These are phyloP conservation scores for Calophaca sinica DNA, from an alignment of 306 rosid genomes.

Conservation along the genomic window DNA sequence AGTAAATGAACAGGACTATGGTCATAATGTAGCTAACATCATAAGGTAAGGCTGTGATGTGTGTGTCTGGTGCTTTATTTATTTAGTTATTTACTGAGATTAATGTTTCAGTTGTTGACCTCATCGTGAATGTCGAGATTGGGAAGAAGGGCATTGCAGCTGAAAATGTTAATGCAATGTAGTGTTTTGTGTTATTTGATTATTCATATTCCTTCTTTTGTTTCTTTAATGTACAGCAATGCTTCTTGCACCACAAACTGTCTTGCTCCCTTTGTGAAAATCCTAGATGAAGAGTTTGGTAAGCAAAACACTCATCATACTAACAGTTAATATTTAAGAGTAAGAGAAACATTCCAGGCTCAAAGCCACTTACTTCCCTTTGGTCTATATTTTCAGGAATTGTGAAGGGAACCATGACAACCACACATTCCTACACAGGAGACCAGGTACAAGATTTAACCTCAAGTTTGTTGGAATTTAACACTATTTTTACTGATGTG, in stretches of 20 bases:
- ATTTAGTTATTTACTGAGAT: neutral
- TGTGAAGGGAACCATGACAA: conserved; percentile 99
- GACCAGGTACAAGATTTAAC: conserved; percentile 71
- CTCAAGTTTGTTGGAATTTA: conserved; percentile 1
- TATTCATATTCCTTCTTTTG: conserved; percentile 16
- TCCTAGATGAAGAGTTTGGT: conserved; percentile 94
- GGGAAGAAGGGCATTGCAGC: neutral
- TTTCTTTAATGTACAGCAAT: conserved; percentile 64
- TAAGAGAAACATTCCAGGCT: conserved; percentile 2
- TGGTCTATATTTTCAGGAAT: conserved; percentile 65
- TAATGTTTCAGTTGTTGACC: neutral
- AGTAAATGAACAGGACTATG: conserved; percentile 84
- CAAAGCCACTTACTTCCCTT: conserved; percentile 26
- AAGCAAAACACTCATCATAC: conserved; percentile 41
- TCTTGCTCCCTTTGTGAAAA: conserved; percentile 95
- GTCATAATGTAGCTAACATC: conserved; percentile 73
- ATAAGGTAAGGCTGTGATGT: conserved; percentile 62
- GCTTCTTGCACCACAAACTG: conserved; percentile 99
- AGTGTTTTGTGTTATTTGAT: neutral
- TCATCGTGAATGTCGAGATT: conserved; percentile 21
- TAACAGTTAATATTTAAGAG: conserved; percentile 5
- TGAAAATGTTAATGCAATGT: neutral
- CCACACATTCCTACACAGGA: conserved; percentile 99
- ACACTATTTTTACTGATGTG: neutral
- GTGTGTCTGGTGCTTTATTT: neutral